Base-by-base conservation (phyloP, 441 rosid species). In the Biscutella laevigata region DNA sequence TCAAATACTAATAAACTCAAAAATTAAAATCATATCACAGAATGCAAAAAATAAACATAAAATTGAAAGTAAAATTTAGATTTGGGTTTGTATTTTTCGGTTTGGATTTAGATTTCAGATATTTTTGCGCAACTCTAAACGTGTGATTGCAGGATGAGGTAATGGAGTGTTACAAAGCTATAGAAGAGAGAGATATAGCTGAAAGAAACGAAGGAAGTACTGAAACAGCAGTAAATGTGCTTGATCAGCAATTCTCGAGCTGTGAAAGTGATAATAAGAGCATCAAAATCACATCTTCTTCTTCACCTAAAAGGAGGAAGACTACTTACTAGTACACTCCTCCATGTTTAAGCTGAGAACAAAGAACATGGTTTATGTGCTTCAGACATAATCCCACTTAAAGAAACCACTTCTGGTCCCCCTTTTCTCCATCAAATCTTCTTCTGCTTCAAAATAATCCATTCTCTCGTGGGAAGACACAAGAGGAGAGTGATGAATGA, bases 171-270 rank as follows among this genome's bases (percentile, higher is more conserved):
- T 78, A 65, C 68, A 62, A 70, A 21, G 71, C 62, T 26, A 66
- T 86, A 68, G 69, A 79, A 69, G 76, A 69, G 24, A 69, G 74
- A 49, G 73, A 72, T 26, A 49, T 67, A 40, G 69, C 62, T 11
- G 37, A 59, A 16, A 82, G 73, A 42, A 48, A 54, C 52, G 58
- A 45, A 43, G 74, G 71, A 12, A 75, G 82, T 56, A 72, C 53
- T n/a, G 76, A 73, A 32, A 72, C 86, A 46, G 73, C 75, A 13
- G 74, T 69, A 39, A 79, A 77, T 58, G 80, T 77, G 57, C 77
- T 83, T 55, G 86, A 79, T 60, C 76, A 62, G 50, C 77, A 57
- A 2, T 70, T 76, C 59, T 76, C 70, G 8, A 67, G 75, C 22
- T 57, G 46, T 7, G 69, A 54, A 57, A 74, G 82, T 40, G 76